Evolutionary conservation across 1,139 yeast species (phyloP).

Genomic region (Groenewaldozyma auringiensis): DNA sequence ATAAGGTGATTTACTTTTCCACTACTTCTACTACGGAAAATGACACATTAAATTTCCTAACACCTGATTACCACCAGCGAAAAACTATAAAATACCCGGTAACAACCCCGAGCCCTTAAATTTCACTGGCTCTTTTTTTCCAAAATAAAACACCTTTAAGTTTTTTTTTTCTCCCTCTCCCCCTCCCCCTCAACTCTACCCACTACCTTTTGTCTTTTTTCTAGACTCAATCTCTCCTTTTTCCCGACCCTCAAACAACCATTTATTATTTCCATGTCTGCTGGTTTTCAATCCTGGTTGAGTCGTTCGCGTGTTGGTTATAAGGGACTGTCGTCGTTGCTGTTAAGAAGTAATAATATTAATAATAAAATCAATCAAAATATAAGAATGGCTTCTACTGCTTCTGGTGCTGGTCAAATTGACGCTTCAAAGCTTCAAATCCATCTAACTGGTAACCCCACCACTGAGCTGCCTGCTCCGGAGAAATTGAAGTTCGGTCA

Average conservation of each 20-base stretch:
- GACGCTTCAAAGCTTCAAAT: constrained; percentile 65
- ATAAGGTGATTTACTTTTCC: too few species aligned
- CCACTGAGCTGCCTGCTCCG: constrained; percentile 52
- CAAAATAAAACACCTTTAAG: too few species aligned
- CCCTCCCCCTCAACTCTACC: too few species aligned
- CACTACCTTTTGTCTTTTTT: background rate
- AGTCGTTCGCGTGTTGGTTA: background rate
- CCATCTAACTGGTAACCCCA: constrained; percentile 52
- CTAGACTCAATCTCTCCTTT: background rate
- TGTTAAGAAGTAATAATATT: background rate
- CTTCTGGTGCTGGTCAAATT: constrained; percentile 22
- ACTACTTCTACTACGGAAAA: too few species aligned
- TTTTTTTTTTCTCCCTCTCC: too few species aligned
- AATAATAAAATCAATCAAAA: background rate
- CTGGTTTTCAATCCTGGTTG: background rate
- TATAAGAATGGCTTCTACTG: background rate
- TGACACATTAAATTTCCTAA: too few species aligned
- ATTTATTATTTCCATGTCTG: background rate
- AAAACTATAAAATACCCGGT: too few species aligned
- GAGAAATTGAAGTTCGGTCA: constrained; percentile 80
- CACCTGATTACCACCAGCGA: too few species aligned
- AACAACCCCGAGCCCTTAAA: too few species aligned
- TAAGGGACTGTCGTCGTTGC: background rate
- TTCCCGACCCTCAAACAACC: background rate
- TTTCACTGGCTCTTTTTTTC: too few species aligned